phyloP scores from a whole-genome alignment of 345 rosid genomes.

The Raphanus sativus region DNA sequence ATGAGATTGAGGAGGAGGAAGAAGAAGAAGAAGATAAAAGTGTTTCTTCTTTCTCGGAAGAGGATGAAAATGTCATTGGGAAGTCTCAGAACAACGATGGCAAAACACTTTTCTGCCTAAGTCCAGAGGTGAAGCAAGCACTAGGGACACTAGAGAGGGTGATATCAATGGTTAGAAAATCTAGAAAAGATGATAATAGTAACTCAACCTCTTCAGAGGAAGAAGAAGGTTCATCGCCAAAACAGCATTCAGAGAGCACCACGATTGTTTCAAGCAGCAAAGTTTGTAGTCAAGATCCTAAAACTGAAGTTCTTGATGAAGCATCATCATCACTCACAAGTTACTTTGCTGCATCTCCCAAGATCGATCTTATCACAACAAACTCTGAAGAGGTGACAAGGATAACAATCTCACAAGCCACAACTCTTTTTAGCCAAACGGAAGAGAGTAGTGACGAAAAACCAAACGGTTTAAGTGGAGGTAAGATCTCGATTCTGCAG shows the following conservation, averaged over 20 bases:
- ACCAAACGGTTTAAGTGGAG: slow-evolving; percentile 12
- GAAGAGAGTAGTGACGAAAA: not conserved
- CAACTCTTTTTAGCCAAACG: slow-evolving; percentile 28
- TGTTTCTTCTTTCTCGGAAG: slow-evolving; percentile 10
- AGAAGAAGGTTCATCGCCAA: slow-evolving; percentile 41
- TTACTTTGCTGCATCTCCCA: slow-evolving; percentile 49
- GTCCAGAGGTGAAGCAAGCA: slow-evolving; percentile 75
- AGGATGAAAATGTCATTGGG: slow-evolving; percentile 8
- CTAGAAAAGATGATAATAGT: slow-evolving; percentile 36
- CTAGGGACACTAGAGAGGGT: slow-evolving; percentile 70
- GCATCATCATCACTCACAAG: slow-evolving; percentile 31
- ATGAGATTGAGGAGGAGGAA: slow-evolving; percentile 71
- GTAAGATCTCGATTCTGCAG: slow-evolving; percentile 17
- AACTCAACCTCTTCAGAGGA: slow-evolving; percentile 34
- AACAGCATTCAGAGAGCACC: slow-evolving; percentile 20
- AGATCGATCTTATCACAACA: slow-evolving; percentile 24
- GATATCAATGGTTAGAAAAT: slow-evolving; percentile 52
- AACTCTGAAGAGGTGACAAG: slow-evolving; percentile 20
- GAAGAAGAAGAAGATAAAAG: slow-evolving; percentile 22
- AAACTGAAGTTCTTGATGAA: slow-evolving; percentile 37
- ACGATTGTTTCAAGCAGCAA: slow-evolving; percentile 32
- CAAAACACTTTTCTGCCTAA: slow-evolving; percentile 41
- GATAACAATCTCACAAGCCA: slow-evolving; percentile 35
- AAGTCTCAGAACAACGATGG: slow-evolving; percentile 26
- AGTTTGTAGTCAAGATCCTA: slow-evolving; percentile 35